Conservation (phyloP, 495 filamentous ascomycete genomes). For the Neurospora tetraspora region DNA sequence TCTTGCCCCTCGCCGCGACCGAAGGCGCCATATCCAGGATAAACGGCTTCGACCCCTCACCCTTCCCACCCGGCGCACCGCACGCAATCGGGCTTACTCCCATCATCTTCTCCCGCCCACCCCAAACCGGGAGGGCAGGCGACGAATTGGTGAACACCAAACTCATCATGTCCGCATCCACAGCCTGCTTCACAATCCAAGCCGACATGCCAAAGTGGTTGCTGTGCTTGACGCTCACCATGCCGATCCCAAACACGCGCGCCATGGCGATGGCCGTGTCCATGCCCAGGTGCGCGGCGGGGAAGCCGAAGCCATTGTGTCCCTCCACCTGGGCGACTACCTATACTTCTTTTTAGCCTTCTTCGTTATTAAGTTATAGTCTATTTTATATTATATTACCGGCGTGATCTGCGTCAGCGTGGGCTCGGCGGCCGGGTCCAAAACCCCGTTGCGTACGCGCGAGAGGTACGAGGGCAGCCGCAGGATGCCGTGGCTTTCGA, state of each 20-base stretch:
- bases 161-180: conserved; percentile 62
- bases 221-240: conserved; percentile 61
- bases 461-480: conserved; percentile 66
- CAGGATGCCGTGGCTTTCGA: conserved; percentile 70
- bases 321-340: conserved; percentile 56
- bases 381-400: conserved; percentile 6
- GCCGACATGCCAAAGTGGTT: conserved; percentile 80
- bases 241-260: conserved; percentile 54
- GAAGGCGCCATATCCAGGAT: conserved; percentile 74
- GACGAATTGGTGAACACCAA: conserved; percentile 74
- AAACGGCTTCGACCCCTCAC: conserved; percentile 35
- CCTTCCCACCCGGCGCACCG: conserved; percentile 53
- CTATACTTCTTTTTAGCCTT: too few species aligned
- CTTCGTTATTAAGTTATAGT: too few species aligned
- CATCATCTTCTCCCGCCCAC: conserved; percentile 55
- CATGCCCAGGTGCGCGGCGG: conserved; percentile 56
- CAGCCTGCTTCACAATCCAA: conserved; percentile 65
- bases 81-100: conserved; percentile 72
- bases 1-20: conserved; percentile 63
- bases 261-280: conserved; percentile 53
- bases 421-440: conserved; percentile 49
- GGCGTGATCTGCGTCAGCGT: conserved; percentile 51
- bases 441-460: conserved; percentile 54
- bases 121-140: conserved; percentile 65
- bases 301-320: conserved; percentile 66